Conservation (phyloP, 257 asterid species). For the Sherardia arvensis region DNA sequence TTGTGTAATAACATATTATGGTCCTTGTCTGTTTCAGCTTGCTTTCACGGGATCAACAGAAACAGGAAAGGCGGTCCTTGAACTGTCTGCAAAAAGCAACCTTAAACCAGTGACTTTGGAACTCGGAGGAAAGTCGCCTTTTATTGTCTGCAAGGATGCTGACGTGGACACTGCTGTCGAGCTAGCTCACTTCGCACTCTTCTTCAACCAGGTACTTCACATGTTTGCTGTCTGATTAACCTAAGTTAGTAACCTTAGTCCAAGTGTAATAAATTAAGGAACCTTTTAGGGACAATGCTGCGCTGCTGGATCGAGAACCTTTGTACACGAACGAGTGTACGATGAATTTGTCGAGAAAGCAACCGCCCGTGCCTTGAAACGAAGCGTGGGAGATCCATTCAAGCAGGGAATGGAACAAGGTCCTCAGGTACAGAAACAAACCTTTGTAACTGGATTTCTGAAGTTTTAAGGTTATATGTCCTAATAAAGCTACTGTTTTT, state of each 20-base stretch:
- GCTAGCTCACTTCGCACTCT: constrained; percentile 80
- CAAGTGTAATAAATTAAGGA: too few relatives aligned
- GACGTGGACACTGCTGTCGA: constrained; percentile 88
- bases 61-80: constrained; percentile 66
- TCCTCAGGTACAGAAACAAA: constrained; percentile 61
- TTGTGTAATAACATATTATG: background rate
- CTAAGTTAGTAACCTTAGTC: too few relatives aligned
- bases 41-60: constrained; percentile 97
- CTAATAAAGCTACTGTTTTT: background rate
- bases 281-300: constrained; percentile 86
- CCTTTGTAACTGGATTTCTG: background rate
- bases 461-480: background rate
- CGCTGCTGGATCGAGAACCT: constrained; percentile 94
- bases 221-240: too few relatives aligned
- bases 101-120: constrained; percentile 89
- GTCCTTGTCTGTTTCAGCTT: constrained; percentile 34
- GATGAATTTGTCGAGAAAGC: constrained; percentile 88
- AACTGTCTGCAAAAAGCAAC: constrained; percentile 81
- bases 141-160: constrained; percentile 94
- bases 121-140: constrained; percentile 98
- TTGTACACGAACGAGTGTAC: constrained; percentile 73
- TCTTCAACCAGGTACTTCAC: constrained; percentile 97
- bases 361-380: constrained; percentile 56
- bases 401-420: constrained; percentile 78
- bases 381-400: constrained; percentile 94